Base-by-base conservation (phyloP, 1,139 yeast species). In the Protomyces lactucae-debilis region DNA sequence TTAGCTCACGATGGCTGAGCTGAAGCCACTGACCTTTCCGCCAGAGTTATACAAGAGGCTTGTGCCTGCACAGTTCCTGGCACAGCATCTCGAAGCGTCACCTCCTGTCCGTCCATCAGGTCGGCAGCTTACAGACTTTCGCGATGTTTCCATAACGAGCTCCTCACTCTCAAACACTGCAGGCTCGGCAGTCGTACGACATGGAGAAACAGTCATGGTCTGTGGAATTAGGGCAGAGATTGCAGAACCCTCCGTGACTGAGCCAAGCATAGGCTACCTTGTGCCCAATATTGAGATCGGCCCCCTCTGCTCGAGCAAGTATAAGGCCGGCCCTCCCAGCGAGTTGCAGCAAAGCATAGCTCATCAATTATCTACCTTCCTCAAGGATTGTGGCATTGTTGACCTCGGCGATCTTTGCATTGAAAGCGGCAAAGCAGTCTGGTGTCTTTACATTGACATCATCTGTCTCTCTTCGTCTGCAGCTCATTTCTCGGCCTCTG, bases 191-290 rank as follows among this genome's bases (percentile, higher is more conserved):
- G 61, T 66, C 23, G 67, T 63, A 25, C 57, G 68, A 12, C 52
- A 53, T 8, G 68, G 68, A 35, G 52, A 57, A 18, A 66, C 65
- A 3, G 59, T 65, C 54, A 57, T 66, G 61, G 57, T 57, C 12
- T 66, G 68, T 23, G 66, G 66, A 9, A 60, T 66, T 23, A 56
- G 64, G 40, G 68, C 68, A 25, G 68, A 66, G 46, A 55, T 64
- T 46, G 63, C 68, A 8, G 67, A 66, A 55, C 68, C 68, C 12
- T 51, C 55, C 2, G 61, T 60, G 14, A 51, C 61, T 10, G 52
- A 54, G 10, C 67, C 68, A 10, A 21, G 36, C 5, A 35, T 28
- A n/a, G 68, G 68, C 10, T 66, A 45, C 55, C 46, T 66, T 21
- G 68, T 66, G 21, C 68, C 68, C 16, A 65, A 66, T 43, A 46